phyloP scores from a whole-genome alignment of 2,329 filamentous ascomycete species.

The Teratosphaeria zuluensis region DNA sequence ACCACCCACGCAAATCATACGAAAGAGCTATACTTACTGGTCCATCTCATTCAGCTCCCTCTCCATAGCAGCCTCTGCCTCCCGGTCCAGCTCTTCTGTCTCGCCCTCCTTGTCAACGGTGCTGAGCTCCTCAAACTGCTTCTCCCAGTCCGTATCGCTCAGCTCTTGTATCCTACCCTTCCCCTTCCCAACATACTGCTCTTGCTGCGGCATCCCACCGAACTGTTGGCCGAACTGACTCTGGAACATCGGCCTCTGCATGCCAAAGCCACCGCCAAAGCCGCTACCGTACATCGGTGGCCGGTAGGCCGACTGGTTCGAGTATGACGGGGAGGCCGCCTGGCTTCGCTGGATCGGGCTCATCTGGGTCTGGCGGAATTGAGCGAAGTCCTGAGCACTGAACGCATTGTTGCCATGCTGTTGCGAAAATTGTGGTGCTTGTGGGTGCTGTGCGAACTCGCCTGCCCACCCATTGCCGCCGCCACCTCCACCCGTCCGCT shows the following conservation, averaged over 20 bases:
- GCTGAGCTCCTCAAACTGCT: constrained; percentile 86
- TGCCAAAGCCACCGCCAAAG: constrained; percentile 48
- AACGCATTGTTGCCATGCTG: constrained; percentile 39
- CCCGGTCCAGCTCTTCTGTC: constrained; percentile 43
- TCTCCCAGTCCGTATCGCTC: constrained; percentile 90
- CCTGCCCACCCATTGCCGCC: constrained; percentile 22
- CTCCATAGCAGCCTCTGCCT: constrained; percentile 69
- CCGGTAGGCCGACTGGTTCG: constrained; percentile 35
- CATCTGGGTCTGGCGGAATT: constrained; percentile 67
- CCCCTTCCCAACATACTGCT: constrained; percentile 61
- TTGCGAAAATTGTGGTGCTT: constrained; percentile 17
- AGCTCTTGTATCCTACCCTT: constrained; percentile 79
- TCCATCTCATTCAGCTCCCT: constrained; percentile 83
- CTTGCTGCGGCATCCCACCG: constrained; percentile 30
- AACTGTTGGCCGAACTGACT: constrained; percentile 19
- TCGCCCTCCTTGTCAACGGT: constrained; percentile 47
- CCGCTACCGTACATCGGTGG: constrained; percentile 48
- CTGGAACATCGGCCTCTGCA: constrained; percentile 29
- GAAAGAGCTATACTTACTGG: constrained; percentile 50
- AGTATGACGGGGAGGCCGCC: constrained; percentile 39
- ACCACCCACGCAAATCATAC: not conserved
- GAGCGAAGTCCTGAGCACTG: constrained; percentile 73
- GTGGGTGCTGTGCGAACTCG: constrained; percentile 22
- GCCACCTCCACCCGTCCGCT: constrained; percentile 13
- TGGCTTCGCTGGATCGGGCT: constrained; percentile 36